Percentiles rank a stretch among this genome's conserved stretches.
These are phyloP conservation scores for Spinacia oleracea DNA, from an alignment of 179 eudicot species.

Conservation along the genomic window DNA sequence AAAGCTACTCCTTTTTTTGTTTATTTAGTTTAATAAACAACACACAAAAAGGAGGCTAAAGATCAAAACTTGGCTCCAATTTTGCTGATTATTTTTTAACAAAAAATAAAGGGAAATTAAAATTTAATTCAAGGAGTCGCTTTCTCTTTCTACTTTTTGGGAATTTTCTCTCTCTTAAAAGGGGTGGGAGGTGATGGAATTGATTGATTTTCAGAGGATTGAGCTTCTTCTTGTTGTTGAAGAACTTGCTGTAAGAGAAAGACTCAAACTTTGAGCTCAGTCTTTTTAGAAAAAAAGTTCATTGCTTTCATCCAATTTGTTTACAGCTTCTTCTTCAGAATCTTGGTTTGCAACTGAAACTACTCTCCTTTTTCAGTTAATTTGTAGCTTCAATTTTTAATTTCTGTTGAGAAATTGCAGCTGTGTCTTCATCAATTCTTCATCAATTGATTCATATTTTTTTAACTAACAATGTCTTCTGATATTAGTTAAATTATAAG, in stretches of 20 bases:
- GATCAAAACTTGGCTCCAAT: slow-evolving; percentile 35
- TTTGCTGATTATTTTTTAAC: slow-evolving; percentile 12
- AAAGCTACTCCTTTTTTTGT: slow-evolving; percentile 22
- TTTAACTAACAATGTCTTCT: slow-evolving; percentile 42
- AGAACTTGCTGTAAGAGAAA: slow-evolving; percentile 25
- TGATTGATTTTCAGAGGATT: slow-evolving; percentile 28
- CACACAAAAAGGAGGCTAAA: slow-evolving; percentile 28
- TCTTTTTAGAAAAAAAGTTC: slow-evolving; percentile 21
- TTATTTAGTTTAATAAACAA: slow-evolving; percentile 7
- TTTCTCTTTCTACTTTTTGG: slow-evolving; percentile 33
- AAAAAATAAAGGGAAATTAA: slow-evolving; percentile 1
- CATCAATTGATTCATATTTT: slow-evolving; percentile 16
- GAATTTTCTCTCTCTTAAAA: slow-evolving; percentile 21
- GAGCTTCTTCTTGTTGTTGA: slow-evolving; percentile 24
- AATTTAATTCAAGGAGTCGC: slow-evolving; percentile 30
- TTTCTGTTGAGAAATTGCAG: slow-evolving; percentile 12
- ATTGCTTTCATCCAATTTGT: slow-evolving; percentile 14
- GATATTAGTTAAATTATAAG: slow-evolving; percentile 46
- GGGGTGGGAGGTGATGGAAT: slow-evolving; percentile 30
- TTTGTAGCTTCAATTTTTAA: slow-evolving; percentile 12
- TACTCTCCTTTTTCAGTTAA: neutral
- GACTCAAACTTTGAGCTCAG: slow-evolving; percentile 17
- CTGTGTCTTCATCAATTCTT: slow-evolving; percentile 11
- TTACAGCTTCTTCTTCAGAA: neutral
- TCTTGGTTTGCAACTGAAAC: slow-evolving; percentile 25